Evolutionary conservation across 345 rosid genomes (phyloP).

Genomic region (Limnanthes douglasii): DNA sequence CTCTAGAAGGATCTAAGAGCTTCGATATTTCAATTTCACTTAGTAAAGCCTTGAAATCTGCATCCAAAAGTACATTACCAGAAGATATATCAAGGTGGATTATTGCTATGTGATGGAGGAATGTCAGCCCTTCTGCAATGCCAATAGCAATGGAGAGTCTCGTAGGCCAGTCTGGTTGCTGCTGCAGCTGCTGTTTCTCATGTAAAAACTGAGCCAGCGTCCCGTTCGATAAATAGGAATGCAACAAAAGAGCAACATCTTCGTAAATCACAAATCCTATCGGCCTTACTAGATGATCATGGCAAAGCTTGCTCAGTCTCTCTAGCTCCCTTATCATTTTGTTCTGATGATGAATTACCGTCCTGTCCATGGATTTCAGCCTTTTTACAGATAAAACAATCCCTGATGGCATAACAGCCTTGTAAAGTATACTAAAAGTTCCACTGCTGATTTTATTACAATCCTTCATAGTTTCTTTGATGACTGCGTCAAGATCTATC

Average conservation of each 20-base stretch:
- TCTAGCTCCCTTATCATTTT: slow-evolving; percentile 97
- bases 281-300: slow-evolving; percentile 68
- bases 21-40: slow-evolving; percentile 95
- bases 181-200: slow-evolving; percentile 43
- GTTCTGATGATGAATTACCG: slow-evolving; percentile 74
- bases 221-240: slow-evolving; percentile 70
- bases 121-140: slow-evolving; percentile 82
- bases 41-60: slow-evolving; percentile 50
- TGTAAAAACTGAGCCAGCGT: slow-evolving; percentile 73
- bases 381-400: slow-evolving; percentile 62
- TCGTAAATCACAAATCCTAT: slow-evolving; percentile 85
- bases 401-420: slow-evolving; percentile 95
- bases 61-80: slow-evolving; percentile 63
- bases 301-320: slow-evolving; percentile 86
- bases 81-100: slow-evolving; percentile 91
- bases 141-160: slow-evolving; percentile 79
- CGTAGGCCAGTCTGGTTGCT: slow-evolving; percentile 76
- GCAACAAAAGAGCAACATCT: slow-evolving; percentile 87
- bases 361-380: slow-evolving; percentile 75
- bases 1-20: slow-evolving; percentile 67
- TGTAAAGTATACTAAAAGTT: slow-evolving; percentile 82
- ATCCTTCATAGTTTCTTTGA: slow-evolving; percentile 73
- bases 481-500: slow-evolving; percentile 73
- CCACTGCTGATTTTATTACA: slow-evolving; percentile 69
- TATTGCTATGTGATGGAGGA: slow-evolving; percentile 83